Evolutionary conservation across 192 early-diverging fungal genomes (phyloP), one percentile per base, ranked within the genome.

Genomic region (Helicostylum pulchrum): DNA sequence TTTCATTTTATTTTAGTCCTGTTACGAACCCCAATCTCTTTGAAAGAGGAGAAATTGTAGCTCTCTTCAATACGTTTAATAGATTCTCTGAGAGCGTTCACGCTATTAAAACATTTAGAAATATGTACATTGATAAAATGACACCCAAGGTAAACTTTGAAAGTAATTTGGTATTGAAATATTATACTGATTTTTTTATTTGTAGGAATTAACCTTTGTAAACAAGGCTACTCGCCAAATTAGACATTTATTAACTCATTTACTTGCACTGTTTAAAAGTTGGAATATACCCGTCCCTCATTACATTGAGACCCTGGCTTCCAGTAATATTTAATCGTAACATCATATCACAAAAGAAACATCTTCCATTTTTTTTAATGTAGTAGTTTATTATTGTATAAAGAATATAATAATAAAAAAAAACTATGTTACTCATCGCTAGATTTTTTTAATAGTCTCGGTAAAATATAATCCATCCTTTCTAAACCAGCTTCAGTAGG

Each of bases 51-150:
- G 96, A 98, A 74, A 83, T 98, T 26, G 94, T 98, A 8, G 85
- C 96, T 0, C 75, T 98, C 12, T 81, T 98, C 46, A 98, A 96
- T 60, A 90, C 93, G 7, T 88, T 96, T 64, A 83, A 89, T 72
- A 87, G 94, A 64, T 79, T 97, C 48, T 95, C 94, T 12, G 87
- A 92, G 66, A 92, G 88, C 65, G 70, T 99, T 14, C 76, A 82
- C 9, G 89, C 88, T 8, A 87, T 98, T 17, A 86, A 91, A 59
- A 58, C 81, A 49, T 98, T 98, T 78, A 81, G 88, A 62, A 77
- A 65, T n/a, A 82, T 88, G 82, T 92, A 92, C 67, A 80, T 85
- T 57, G 66, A 80, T 4, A 56, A 58, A 30, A 56, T 62, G 44
- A 17, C 56, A 23, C 62, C 62, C 14, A 26, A 42, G 8, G 42